Base-by-base conservation (phyloP, 305 asterid species). In the Solanum chacoense region DNA sequence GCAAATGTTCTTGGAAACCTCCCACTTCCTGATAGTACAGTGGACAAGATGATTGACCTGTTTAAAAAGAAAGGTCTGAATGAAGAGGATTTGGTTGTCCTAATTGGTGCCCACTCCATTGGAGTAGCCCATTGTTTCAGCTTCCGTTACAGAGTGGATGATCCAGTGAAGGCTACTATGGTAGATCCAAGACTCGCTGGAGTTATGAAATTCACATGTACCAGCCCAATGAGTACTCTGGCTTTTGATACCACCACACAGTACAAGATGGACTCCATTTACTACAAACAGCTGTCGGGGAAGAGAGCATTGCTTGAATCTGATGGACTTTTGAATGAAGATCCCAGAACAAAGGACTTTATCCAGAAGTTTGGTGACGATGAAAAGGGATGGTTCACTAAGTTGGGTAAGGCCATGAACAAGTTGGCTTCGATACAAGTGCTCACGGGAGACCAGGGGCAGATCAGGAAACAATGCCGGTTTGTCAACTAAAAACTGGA, bases 51-150 rank as follows among this genome's bases (percentile, higher is more conserved):
- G 74, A 32, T 78, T 20, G 85, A 34, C 24, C 93, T 6, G 35
- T 91, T 4, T 74, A 89, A 86, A 28, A 90, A 38, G 85, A 92
- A 94, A 88, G 95, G 95, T 38, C 16, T 94, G 59, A 36, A 89
- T 5, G 14, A 91, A n/a, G 95, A 94, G 90, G 98, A 95, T 8
- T 28, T 95, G 81, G 93, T 93, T 14, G 90, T 94, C 36, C 94
- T 94, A 16, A 77, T 75, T 5, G 98, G 98, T 34, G 95, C 95
- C 10, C 98, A 95, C 84, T 95, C 96, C 87, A 87, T 93, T 34
- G 96, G 98, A 26, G 89, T 85, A 8, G 94, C 95, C 6, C 98
- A 94, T 84, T 95, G 96, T 79, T 81, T 55, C 40, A 14, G 89
- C 12, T 91, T 93, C 22, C 37, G 77, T 22, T 88, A 65, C 28